phyloP scores from a whole-genome alignment of 225 moss, liverwort and hornwort genomes.

The Takakia lepidozioides region DNA sequence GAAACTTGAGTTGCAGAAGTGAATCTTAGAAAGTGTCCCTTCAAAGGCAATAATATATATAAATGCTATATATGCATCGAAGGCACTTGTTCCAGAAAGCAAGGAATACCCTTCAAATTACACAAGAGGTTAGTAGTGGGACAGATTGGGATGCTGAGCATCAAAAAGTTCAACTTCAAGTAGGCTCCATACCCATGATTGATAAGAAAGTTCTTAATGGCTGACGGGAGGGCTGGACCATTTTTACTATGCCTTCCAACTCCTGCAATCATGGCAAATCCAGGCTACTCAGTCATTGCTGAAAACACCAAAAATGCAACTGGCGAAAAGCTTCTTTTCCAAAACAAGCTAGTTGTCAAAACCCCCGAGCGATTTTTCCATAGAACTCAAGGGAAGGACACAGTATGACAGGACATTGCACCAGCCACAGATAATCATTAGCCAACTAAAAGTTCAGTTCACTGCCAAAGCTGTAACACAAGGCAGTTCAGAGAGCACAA shows the following conservation, averaged over 20 bases:
- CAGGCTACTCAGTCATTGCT: neutral
- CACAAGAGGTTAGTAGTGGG: neutral
- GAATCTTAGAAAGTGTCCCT: too few relatives aligned
- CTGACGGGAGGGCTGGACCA: slow-evolving; percentile 53
- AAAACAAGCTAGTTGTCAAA: neutral
- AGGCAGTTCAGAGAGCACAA: neutral
- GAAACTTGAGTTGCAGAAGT: too few relatives aligned
- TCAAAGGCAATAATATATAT: too few relatives aligned
- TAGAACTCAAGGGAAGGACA: neutral
- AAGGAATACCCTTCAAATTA: neutral
- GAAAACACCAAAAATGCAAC: neutral
- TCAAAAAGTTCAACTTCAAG: neutral
- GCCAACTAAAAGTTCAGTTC: too few relatives aligned
- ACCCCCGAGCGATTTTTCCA: neutral
- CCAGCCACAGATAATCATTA: too few relatives aligned
- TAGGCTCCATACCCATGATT: slow-evolving; percentile 25
- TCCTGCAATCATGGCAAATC: slow-evolving; percentile 16
- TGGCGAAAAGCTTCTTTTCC: neutral
- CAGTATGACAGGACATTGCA: neutral
- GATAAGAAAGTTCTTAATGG: slow-evolving; percentile 51
- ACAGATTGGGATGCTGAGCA: too few relatives aligned
- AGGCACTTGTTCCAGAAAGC: neutral
- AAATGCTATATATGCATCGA: too few relatives aligned
- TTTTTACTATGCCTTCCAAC: slow-evolving; percentile 58
- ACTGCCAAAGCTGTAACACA: too few relatives aligned